A percentile compares a stretch with the other conserved stretches of the same genome.
phyloP scores from a whole-genome alignment of 176 grass and related monocot species.

The Pharus latifolius region DNA sequence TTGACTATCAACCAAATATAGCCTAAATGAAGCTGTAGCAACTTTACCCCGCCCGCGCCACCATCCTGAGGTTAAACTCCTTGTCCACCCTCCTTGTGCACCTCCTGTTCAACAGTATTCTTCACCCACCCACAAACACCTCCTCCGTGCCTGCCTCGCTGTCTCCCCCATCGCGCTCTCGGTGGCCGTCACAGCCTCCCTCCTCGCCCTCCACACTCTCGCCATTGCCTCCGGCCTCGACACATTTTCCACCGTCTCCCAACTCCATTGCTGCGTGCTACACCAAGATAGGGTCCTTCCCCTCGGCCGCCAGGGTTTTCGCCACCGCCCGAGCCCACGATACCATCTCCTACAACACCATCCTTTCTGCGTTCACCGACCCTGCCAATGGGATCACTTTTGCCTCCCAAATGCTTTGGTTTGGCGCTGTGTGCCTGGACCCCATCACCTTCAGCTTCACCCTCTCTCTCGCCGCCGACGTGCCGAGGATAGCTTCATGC shows the following conservation, averaged over 20 bases:
- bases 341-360: constrained; percentile 71
- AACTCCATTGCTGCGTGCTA: constrained; percentile 74
- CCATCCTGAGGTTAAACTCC: neutral
- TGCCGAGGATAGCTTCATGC: constrained; percentile 7
- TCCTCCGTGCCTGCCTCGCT: neutral
- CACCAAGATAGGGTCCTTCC: constrained; percentile 34
- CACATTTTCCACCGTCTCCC: constrained; percentile 31
- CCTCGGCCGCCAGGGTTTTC: constrained; percentile 35
- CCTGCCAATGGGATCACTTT: constrained; percentile 37
- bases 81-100: constrained; percentile 25
- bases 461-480: constrained; percentile 41
- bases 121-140: neutral
- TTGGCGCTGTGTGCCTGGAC: constrained; percentile 40
- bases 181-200: constrained; percentile 16
- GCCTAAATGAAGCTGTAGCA: constrained; percentile 22
- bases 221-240: constrained; percentile 41
- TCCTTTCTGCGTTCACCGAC: constrained; percentile 46
- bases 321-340: constrained; percentile 21
- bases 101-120: constrained; percentile 29
- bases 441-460: constrained; percentile 47
- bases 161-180: constrained; percentile 35
- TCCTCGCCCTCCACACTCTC: constrained; percentile 52
- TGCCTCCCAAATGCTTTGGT: constrained; percentile 38
- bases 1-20: too few relatives aligned
- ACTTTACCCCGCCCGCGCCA: constrained; percentile 5